Percentiles rank a stretch among this genome's conserved stretches.
Conservation (phyloP, 805 yeast species). For the Pichia heedii region DNA sequence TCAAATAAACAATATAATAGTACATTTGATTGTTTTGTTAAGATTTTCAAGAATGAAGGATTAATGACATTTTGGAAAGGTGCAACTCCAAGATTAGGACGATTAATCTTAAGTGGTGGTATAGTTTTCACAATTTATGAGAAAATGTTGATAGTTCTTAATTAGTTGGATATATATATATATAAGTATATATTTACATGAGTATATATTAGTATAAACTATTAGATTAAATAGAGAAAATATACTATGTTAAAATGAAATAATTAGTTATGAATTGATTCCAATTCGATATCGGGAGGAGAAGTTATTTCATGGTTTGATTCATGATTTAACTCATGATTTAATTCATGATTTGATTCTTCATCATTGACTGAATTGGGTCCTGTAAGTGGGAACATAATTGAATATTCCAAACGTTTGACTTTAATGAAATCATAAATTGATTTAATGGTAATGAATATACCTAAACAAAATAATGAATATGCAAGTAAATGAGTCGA, state of each 20-base stretch:
- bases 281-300: no score
- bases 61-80: constrained; percentile 93
- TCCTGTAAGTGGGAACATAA: constrained; percentile 23
- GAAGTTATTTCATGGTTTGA: no score
- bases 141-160: constrained; percentile 62
- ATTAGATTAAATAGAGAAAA: no score
- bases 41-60: constrained; percentile 81
- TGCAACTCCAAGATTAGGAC: constrained; percentile 92
- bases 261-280: no score
- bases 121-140: constrained; percentile 95
- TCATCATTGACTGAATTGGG: neutral
- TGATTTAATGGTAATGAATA: constrained; percentile 55
- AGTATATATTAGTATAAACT: no score
- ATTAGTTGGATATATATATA: constrained; percentile 14
- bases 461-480: constrained; percentile 58
- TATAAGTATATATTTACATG: no score
- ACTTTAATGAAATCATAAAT: constrained; percentile 65
- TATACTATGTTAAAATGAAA: no score
- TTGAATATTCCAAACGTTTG: constrained; percentile 62
- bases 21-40: constrained; percentile 74
- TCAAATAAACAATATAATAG: constrained; percentile 62
- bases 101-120: constrained; percentile 90
- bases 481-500: constrained; percentile 46
- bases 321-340: no score
- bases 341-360: neutral